Percentiles rank a stretch among this genome's conserved stretches.
phyloP scores from a whole-genome alignment of 2,329 filamentous ascomycete species.

The Curvularia hawaiiensis region DNA sequence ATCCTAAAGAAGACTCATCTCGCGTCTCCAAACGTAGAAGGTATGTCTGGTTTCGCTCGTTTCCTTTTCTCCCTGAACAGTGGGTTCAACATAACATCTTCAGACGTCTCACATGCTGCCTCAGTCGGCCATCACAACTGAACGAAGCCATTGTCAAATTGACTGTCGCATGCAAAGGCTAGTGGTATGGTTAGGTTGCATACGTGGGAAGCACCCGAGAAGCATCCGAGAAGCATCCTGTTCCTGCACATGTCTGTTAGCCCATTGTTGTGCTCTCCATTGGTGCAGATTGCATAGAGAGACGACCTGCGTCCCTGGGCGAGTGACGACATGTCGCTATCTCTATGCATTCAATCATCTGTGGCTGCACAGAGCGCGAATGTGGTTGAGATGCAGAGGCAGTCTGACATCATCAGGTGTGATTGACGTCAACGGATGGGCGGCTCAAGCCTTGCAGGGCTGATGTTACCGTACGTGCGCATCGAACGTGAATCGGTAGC shows the following conservation, averaged over 20 bases:
- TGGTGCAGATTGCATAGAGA: too few relatives aligned
- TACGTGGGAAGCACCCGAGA: too few relatives aligned
- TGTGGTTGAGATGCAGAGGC: not conserved
- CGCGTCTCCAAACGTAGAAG: not conserved
- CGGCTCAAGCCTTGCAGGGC: slow-evolving; percentile 11
- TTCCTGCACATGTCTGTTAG: too few relatives aligned
- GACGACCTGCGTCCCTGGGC: not conserved
- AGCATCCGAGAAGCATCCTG: too few relatives aligned
- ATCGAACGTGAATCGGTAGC: not conserved
- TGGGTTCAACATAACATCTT: not conserved
- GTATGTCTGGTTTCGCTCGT: not conserved
- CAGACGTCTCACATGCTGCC: not conserved
- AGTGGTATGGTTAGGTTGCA: too few relatives aligned
- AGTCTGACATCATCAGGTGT: not conserved
- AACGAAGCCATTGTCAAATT: not conserved
- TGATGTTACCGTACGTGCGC: slow-evolving; percentile 1
- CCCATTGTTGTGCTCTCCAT: too few relatives aligned
- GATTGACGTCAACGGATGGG: slow-evolving; percentile 11
- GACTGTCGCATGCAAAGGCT: too few relatives aligned
- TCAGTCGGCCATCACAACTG: not conserved
- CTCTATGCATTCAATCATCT: not conserved
- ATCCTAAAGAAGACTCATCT: not conserved
- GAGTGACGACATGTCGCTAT: not conserved
- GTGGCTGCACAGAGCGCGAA: not conserved
- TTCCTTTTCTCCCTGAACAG: not conserved